A percentile compares a stretch with the other conserved stretches of the same genome.
Evolutionary conservation across 306 rosid species (phyloP).

Genomic region (Pyrus communis): DNA sequence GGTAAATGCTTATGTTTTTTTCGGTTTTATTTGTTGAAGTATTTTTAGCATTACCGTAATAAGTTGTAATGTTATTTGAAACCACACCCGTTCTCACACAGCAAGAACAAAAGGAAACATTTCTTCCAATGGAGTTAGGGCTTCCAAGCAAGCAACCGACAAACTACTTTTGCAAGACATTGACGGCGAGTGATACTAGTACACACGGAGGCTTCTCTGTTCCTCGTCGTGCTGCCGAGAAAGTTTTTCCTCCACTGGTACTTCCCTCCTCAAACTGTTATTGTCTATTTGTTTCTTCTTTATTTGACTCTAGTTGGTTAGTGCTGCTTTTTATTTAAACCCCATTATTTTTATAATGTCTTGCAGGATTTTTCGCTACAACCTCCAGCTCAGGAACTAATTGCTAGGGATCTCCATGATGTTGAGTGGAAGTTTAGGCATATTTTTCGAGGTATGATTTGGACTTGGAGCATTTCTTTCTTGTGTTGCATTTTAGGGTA

Average conservation of each 20-base stretch:
- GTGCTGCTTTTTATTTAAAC: conserved; percentile 12
- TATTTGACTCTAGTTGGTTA: conserved; percentile 13
- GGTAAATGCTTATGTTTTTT: conserved; percentile 31
- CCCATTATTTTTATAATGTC: conserved; percentile 1
- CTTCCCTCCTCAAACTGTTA: background rate
- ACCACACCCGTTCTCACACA: background rate
- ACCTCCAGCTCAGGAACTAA: conserved; percentile 85
- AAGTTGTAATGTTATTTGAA: background rate
- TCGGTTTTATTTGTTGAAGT: background rate
- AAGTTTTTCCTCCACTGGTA: conserved; percentile 87
- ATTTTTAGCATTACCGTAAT: background rate
- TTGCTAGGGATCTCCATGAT: conserved; percentile 86
- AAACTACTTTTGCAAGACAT: conserved; percentile 82
- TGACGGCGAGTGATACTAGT: conserved; percentile 86
- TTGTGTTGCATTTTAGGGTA: background rate
- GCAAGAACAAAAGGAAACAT: conserved; percentile 94
- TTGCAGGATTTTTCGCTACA: conserved; percentile 69
- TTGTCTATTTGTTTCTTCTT: background rate
- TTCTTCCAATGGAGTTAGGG: conserved; percentile 85
- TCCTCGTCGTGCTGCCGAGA: conserved; percentile 93
- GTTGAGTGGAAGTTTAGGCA: conserved; percentile 88
- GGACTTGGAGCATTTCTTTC: background rate
- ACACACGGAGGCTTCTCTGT: conserved; percentile 93
- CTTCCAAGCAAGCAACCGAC: conserved; percentile 81
- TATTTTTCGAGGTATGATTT: conserved; percentile 60